Percentiles rank a stretch among this genome's conserved stretches.
These are phyloP conservation scores for Cystobasidium pallidum DNA, from an alignment of 1,284 basidiomycete species.

Conservation along the genomic window DNA sequence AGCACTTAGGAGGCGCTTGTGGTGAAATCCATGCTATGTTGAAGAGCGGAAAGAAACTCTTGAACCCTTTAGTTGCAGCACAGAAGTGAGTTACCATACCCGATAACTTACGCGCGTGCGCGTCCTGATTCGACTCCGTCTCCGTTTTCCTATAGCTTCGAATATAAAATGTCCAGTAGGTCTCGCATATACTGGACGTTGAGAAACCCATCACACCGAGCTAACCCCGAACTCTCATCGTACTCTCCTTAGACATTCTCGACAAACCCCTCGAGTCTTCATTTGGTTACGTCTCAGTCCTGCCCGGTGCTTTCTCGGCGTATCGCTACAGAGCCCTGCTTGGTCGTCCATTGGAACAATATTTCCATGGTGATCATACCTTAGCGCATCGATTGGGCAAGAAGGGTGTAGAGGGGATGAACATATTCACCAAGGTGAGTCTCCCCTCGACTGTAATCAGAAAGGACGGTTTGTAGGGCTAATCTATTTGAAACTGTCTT, in stretches of 20 bases:
- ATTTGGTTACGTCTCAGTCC: conserved; percentile 87
- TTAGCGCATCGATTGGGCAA: conserved; percentile 86
- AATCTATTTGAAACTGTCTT: conserved; percentile 83
- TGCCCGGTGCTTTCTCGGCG: conserved; percentile 95
- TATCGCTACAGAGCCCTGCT: conserved; percentile 90
- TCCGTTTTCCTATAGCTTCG: conserved; percentile 64
- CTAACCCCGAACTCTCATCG: neutral
- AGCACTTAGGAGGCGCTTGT: conserved; percentile 88
- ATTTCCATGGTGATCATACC: conserved; percentile 94
- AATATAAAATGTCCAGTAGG: conserved; percentile 67
- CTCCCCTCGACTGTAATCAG: no score
- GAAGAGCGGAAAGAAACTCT: conserved; percentile 82
- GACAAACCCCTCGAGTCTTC: conserved; percentile 90
- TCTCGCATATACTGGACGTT: no score
- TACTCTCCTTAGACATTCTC: conserved; percentile 82
- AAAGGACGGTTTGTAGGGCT: no score
- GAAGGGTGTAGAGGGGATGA: conserved; percentile 96
- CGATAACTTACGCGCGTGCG: no score
- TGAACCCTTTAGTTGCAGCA: conserved; percentile 91
- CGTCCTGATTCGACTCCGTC: no score
- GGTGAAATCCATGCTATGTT: conserved; percentile 96
- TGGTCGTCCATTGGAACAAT: conserved; percentile 90
- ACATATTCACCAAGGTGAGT: conserved; percentile 82
- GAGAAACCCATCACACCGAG: no score
- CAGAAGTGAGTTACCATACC: conserved; percentile 68